Evolutionary conservation across 257 asterid genomes (phyloP).

Genomic region (Lithospermum erythrorhizon): DNA sequence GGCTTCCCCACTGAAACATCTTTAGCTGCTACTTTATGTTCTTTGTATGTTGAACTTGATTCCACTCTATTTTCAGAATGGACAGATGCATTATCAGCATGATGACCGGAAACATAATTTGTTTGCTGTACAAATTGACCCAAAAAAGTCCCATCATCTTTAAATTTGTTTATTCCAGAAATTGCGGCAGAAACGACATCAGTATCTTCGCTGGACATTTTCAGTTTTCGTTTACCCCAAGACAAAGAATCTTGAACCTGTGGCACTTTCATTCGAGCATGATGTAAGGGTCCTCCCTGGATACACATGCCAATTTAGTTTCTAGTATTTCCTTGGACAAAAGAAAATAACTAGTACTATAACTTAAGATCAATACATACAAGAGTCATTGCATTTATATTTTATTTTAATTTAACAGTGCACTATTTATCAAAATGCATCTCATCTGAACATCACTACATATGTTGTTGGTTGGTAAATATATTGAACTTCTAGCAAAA

Average conservation of each 20-base stretch:
- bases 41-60: conserved; percentile 18
- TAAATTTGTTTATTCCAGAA: conserved; percentile 57
- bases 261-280: conserved; percentile 74
- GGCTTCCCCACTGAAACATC: conserved; percentile 33
- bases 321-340: too few relatives aligned
- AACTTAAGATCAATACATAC: too few relatives aligned
- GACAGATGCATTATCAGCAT: conserved; percentile 12
- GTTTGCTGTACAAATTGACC: conserved; percentile 26
- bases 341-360: too few relatives aligned
- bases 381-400: too few relatives aligned
- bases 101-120: conserved; percentile 22
- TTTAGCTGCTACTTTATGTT: conserved; percentile 20
- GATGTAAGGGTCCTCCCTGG: conserved; percentile 27
- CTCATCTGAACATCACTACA: too few relatives aligned
- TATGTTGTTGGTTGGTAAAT: too few relatives aligned
- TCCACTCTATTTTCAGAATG: conserved; percentile 21
- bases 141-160: conserved; percentile 75
- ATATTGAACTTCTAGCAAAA: too few relatives aligned
- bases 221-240: conserved; percentile 61
- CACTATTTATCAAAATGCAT: too few relatives aligned
- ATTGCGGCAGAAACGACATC: conserved; percentile 69
- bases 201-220: conserved; percentile 42
- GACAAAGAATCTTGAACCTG: conserved; percentile 60
- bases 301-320: background rate
- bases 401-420: too few relatives aligned